These are phyloP conservation scores for Catharanthus roseus DNA, from an alignment of 257 asterid species.

Conservation along the genomic window DNA sequence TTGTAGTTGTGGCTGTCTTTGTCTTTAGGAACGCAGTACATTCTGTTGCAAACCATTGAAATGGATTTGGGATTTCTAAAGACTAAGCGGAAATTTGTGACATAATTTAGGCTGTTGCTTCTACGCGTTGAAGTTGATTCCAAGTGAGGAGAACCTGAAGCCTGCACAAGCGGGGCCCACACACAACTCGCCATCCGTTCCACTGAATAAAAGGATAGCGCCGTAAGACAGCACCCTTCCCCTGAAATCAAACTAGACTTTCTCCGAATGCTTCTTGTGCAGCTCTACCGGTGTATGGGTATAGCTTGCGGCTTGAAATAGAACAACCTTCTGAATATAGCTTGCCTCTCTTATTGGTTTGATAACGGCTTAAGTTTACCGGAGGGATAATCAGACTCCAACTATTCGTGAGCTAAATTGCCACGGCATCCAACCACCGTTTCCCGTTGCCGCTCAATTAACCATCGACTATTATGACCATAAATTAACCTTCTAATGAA, in stretches of 20 bases:
- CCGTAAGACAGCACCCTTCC: no score
- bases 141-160: neutral
- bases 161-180: conserved; percentile 18
- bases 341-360: no score
- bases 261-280: neutral
- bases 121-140: conserved; percentile 10
- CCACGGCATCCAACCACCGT: no score
- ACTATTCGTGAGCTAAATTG: no score
- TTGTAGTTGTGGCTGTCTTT: conserved; percentile 12
- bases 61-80: conserved; percentile 17
- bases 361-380: no score
- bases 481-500: no score
- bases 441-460: no score
- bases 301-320: neutral
- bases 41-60: conserved; percentile 22
- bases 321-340: no score
- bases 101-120: conserved; percentile 11
- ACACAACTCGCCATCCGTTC: conserved; percentile 20
- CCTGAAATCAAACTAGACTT: no score
- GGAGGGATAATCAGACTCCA: no score
- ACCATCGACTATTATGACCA: no score
- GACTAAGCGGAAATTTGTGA: neutral
- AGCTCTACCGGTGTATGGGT: neutral
- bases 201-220: neutral
- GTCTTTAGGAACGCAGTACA: conserved; percentile 32